Percentiles rank a stretch among this genome's conserved stretches.
phyloP scores from a whole-genome alignment of 805 yeast genomes.

The Lachancea fermentati region DNA sequence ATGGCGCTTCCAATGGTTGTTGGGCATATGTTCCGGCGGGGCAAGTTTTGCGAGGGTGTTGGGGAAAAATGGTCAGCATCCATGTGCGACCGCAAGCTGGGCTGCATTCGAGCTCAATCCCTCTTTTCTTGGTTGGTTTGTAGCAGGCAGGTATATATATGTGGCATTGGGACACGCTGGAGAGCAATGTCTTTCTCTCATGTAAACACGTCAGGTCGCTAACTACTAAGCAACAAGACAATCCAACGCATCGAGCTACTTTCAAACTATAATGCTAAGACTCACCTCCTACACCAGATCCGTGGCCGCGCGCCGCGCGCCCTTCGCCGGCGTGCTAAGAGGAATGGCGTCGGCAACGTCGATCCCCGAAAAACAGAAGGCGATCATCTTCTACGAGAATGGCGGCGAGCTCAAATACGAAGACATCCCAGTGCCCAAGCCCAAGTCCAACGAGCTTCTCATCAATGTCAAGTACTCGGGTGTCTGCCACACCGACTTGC shows the following conservation, averaged over 20 bases:
- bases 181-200: too few relatives aligned
- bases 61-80: neutral
- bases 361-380: constrained; percentile 48
- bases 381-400: constrained; percentile 44
- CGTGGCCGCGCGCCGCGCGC: neutral
- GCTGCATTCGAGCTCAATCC: neutral
- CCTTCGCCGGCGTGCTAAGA: neutral
- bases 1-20: too few relatives aligned
- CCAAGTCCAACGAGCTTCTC: constrained; percentile 51
- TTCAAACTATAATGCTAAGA: constrained; percentile 1
- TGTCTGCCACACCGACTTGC: constrained; percentile 62
- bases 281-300: neutral
- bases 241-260: too few relatives aligned
- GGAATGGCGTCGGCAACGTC: neutral
- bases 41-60: too few relatives aligned
- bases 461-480: constrained; percentile 59
- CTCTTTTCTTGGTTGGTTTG: too few relatives aligned
- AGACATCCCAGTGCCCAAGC: constrained; percentile 52
- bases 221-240: too few relatives aligned
- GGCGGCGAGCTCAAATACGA: constrained; percentile 45
- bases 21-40: too few relatives aligned
- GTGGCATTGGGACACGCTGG: too few relatives aligned
- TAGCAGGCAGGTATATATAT: too few relatives aligned
- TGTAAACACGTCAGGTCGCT: too few relatives aligned
- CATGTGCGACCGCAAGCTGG: neutral